A percentile compares a stretch with the other conserved stretches of the same genome.
Conservation (phyloP, 1,284 basidiomycete species). For the Heliocybe sulcata region DNA sequence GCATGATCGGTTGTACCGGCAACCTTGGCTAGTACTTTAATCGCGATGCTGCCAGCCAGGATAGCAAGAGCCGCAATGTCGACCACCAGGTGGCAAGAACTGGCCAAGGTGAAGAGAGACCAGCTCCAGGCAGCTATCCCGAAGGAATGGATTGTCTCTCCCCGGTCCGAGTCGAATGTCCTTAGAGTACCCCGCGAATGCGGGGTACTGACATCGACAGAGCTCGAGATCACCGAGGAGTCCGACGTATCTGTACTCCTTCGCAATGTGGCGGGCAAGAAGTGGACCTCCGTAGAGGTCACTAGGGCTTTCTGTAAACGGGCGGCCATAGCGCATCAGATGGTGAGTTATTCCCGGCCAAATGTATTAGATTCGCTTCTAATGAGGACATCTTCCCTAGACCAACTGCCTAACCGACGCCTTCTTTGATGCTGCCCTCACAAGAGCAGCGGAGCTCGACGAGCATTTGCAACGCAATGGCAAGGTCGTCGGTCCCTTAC, state of each 20-base stretch:
- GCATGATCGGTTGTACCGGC: not conserved
- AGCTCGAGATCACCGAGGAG: conserved; percentile 44
- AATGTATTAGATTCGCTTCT: not conserved
- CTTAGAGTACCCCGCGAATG: conserved; percentile 31
- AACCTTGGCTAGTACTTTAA: not conserved
- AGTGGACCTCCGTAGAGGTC: conserved; percentile 26
- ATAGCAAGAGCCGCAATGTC: not conserved
- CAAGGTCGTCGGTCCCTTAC: conserved; percentile 45
- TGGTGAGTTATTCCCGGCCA: conserved; percentile 6
- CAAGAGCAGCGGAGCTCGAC: conserved; percentile 45
- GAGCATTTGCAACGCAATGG: conserved; percentile 36
- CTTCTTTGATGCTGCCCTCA: conserved; percentile 43
- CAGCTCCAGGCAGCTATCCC: conserved; percentile 41
- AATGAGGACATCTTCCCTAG: not conserved
- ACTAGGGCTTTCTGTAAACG: conserved; percentile 25
- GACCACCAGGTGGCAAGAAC: conserved; percentile 28
- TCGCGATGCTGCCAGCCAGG: not conserved
- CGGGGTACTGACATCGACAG: conserved; percentile 35
- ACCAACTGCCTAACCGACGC: conserved; percentile 57
- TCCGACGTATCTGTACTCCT: conserved; percentile 31
- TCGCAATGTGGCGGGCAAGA: conserved; percentile 27
- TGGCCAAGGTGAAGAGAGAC: conserved; percentile 32
- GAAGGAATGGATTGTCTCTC: conserved; percentile 33
- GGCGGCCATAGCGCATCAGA: conserved; percentile 27
- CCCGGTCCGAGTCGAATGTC: conserved; percentile 30